Percentiles rank a stretch among this genome's conserved stretches.
phyloP scores from a whole-genome alignment of 805 yeast species.

The Schizosaccharomyces pombe region DNA sequence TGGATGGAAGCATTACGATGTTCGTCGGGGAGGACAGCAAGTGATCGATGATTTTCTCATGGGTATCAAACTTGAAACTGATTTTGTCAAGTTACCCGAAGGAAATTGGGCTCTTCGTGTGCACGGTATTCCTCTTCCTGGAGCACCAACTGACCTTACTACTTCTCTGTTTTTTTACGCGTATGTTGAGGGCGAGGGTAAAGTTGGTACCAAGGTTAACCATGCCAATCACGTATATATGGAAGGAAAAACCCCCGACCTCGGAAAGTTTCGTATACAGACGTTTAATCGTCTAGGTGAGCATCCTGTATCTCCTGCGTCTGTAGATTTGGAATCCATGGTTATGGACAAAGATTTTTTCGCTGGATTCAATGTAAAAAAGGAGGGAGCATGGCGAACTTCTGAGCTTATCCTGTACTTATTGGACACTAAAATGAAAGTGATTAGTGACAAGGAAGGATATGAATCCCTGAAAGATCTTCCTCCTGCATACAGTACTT shows the following conservation, averaged over 20 bases:
- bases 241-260: constrained; percentile 33
- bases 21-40: constrained; percentile 69
- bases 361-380: constrained; percentile 45
- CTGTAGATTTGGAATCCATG: constrained; percentile 18
- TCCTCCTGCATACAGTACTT: constrained; percentile 22
- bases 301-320: constrained; percentile 19
- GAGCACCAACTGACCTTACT: constrained; percentile 19
- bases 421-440: not conserved
- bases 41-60: constrained; percentile 42
- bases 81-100: constrained; percentile 48
- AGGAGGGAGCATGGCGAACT: constrained; percentile 22
- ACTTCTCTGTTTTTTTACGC: constrained; percentile 57
- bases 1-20: constrained; percentile 76
- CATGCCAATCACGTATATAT: constrained; percentile 17
- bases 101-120: constrained; percentile 51
- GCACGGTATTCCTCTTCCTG: constrained; percentile 35
- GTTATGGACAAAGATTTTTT: constrained; percentile 31
- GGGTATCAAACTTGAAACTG: constrained; percentile 38
- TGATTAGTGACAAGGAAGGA: not conserved
- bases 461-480: constrained; percentile 10
- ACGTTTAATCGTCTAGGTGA: constrained; percentile 31
- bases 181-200: constrained; percentile 41
- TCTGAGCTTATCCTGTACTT: not conserved
- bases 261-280: constrained; percentile 40
- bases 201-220: constrained; percentile 14